Conservation (phyloP, 129 eudicot species). For the Smallanthus sonchifolius region DNA sequence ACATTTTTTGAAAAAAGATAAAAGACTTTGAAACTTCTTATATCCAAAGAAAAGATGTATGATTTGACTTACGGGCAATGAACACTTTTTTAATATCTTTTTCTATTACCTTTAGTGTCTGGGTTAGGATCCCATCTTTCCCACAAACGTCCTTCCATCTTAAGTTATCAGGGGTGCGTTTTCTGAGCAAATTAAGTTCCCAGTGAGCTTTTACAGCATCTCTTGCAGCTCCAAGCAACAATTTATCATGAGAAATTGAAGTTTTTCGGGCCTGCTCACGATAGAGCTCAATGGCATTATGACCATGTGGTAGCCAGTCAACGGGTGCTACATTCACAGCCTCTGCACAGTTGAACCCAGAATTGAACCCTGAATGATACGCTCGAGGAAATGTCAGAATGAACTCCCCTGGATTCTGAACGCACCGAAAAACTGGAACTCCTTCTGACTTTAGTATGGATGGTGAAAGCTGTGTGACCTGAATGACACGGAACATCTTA, state of each 20-base stretch:
- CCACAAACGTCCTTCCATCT: constrained; percentile 95
- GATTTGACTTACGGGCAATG: not conserved
- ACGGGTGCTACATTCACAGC: constrained; percentile 98
- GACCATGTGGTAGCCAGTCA: constrained; percentile 98
- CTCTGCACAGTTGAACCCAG: constrained; percentile 97
- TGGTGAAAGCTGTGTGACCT: constrained; percentile 97
- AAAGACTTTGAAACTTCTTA: not conserved
- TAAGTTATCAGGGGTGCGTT: constrained; percentile 56
- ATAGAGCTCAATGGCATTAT: constrained; percentile 87
- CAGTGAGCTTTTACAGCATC: constrained; percentile 98
- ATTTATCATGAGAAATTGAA: constrained; percentile 92
- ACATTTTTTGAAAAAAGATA: not conserved
- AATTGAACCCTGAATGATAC: constrained; percentile 95
- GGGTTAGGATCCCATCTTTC: constrained; percentile 81
- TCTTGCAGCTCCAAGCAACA: constrained; percentile 95
- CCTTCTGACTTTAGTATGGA: constrained; percentile 76
- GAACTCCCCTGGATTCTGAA: constrained; percentile 90
- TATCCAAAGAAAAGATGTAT: not conserved
- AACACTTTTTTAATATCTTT: not conserved
- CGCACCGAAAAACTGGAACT: constrained; percentile 87
- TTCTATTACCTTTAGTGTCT: constrained; percentile 66
- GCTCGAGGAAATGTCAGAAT: constrained; percentile 95
- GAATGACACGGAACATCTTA: not conserved
- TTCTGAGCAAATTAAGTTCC: constrained; percentile 82
- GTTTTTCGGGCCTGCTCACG: constrained; percentile 85